Conservation (phyloP, 257 asterid species). For the Jacaranda mimosifolia region DNA sequence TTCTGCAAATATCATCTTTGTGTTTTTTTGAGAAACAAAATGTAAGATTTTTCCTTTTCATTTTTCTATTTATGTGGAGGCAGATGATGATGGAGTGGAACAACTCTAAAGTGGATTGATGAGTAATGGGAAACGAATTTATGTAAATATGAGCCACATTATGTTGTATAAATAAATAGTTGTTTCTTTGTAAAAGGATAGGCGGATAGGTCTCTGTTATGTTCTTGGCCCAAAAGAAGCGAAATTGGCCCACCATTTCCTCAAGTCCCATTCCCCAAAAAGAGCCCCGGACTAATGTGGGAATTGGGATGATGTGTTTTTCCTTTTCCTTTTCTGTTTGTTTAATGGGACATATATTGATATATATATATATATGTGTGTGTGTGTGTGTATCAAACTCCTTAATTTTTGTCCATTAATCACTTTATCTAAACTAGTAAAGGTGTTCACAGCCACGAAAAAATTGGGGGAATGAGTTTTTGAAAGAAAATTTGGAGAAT, state of each 20-base stretch:
- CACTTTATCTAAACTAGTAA: too few relatives aligned
- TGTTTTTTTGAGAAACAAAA: background rate
- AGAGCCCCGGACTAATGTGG: background rate
- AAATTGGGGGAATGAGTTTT: too few relatives aligned
- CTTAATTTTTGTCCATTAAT: too few relatives aligned
- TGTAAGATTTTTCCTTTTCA: background rate
- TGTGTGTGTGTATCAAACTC: too few relatives aligned
- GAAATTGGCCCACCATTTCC: constrained; percentile 47
- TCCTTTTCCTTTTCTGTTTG: background rate
- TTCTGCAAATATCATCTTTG: too few relatives aligned
- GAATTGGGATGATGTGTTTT: background rate
- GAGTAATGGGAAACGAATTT: constrained; percentile 33
- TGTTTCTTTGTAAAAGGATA: constrained; percentile 33
- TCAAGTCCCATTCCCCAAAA: constrained; percentile 33
- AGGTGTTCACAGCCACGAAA: too few relatives aligned
- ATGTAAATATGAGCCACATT: constrained; percentile 4
- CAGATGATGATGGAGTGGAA: constrained; percentile 52
- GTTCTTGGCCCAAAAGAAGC: constrained; percentile 42
- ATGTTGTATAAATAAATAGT: constrained; percentile 28
- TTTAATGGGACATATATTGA: too few relatives aligned
- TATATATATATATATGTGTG: too few relatives aligned
- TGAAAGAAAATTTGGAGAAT: too few relatives aligned
- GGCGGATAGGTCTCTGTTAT: constrained; percentile 37
- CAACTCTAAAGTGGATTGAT: constrained; percentile 41
- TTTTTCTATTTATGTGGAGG: background rate